These are phyloP conservation scores for Betula pendula DNA, from an alignment of 306 rosid species.

Conservation along the genomic window DNA sequence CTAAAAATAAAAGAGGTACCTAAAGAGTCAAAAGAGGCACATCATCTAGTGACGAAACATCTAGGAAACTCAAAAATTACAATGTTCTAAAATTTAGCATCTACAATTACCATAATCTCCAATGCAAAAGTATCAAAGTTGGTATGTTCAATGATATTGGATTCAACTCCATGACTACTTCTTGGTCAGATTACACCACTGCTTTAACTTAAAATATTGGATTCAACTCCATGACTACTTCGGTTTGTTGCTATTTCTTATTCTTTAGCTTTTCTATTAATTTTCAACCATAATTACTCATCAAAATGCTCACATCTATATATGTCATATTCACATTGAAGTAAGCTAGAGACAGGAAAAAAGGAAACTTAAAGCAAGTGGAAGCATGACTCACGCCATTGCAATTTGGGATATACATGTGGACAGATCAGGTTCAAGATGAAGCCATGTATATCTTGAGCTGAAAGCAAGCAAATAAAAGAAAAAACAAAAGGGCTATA, in stretches of 20 bases:
- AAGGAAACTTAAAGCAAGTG: not conserved
- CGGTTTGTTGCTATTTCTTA: not conserved
- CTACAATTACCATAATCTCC: no score
- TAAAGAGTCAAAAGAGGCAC: no score
- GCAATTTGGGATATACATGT: not conserved
- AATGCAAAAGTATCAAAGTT: no score
- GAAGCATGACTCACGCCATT: not conserved
- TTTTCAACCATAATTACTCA: not conserved
- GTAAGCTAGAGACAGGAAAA: not conserved
- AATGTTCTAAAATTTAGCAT: no score
- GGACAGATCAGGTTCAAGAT: not conserved
- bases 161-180: no score
- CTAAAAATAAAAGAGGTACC: no score
- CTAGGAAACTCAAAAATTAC: no score
- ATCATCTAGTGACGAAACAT: no score
- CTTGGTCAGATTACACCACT: not conserved
- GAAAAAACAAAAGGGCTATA: not conserved
- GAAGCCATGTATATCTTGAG: not conserved
- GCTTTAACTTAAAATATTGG: not conserved
- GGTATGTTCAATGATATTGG: no score
- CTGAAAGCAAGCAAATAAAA: not conserved
- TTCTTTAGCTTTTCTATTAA: not conserved
- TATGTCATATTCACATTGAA: not conserved
- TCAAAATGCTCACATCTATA: not conserved
- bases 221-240: not conserved